Evolutionary conservation across 2,329 filamentous ascomycete genomes (phyloP).

Genomic region (Microsporum canis): DNA sequence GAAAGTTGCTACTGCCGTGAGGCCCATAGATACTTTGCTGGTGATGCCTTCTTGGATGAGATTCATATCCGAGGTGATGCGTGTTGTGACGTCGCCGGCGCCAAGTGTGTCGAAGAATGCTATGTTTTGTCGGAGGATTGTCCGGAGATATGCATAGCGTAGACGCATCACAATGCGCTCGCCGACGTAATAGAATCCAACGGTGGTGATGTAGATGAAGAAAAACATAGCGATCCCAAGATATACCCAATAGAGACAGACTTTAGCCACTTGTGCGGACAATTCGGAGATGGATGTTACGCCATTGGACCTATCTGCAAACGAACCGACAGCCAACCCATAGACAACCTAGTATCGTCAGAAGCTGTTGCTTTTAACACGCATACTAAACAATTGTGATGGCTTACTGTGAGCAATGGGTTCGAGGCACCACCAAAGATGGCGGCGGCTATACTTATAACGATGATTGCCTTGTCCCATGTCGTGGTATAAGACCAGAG

Average conservation of each 20-base stretch:
- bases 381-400: background rate
- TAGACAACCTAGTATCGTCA: background rate
- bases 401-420: background rate
- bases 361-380: background rate
- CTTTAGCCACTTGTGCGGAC: background rate
- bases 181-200: constrained; percentile 68
- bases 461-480: background rate
- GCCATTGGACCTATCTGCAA: background rate
- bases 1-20: constrained; percentile 1
- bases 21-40: constrained; percentile 56
- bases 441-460: background rate
- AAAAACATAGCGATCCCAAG: constrained; percentile 62
- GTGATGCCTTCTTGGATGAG: constrained; percentile 77
- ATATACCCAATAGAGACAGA: constrained; percentile 60
- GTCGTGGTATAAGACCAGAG: background rate
- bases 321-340: background rate
- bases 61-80: constrained; percentile 77
- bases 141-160: constrained; percentile 61
- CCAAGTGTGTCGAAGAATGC: constrained; percentile 76
- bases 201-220: constrained; percentile 60
- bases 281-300: constrained; percentile 18
- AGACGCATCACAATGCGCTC: constrained; percentile 60
- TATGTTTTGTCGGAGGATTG: constrained; percentile 68
- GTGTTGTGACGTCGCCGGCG: constrained; percentile 71
- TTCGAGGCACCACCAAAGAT: background rate